Conservation (phyloP, 192 early-diverging fungal species). For the Oehlia diaphana region DNA sequence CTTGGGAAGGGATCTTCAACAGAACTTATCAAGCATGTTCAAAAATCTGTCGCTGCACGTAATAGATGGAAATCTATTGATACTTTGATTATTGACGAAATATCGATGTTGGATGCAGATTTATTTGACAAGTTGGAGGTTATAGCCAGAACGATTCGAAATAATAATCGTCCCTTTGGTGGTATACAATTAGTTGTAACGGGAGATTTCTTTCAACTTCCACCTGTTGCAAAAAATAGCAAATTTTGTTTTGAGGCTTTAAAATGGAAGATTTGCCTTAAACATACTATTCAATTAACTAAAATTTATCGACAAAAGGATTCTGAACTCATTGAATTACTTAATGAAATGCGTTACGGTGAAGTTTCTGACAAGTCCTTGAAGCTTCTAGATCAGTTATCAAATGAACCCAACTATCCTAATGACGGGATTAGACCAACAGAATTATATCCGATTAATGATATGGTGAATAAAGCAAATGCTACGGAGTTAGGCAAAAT, state of each 20-base stretch:
- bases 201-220: slow-evolving; percentile 83
- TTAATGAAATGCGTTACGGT: slow-evolving; percentile 86
- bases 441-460: slow-evolving; percentile 47
- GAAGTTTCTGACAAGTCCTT: slow-evolving; percentile 57
- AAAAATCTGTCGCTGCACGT: slow-evolving; percentile 30
- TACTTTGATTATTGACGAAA: slow-evolving; percentile 78
- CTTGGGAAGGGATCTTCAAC: slow-evolving; percentile 44
- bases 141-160: slow-evolving; percentile 56
- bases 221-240: slow-evolving; percentile 58
- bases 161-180: slow-evolving; percentile 59
- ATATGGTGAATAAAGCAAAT: slow-evolving; percentile 78
- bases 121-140: slow-evolving; percentile 74
- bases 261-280: slow-evolving; percentile 54
- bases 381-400: slow-evolving; percentile 48
- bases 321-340: slow-evolving; percentile 66
- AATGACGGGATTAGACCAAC: slow-evolving; percentile 66
- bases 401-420: slow-evolving; percentile 52
- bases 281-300: slow-evolving; percentile 63
- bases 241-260: slow-evolving; percentile 68
- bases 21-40: slow-evolving; percentile 35
- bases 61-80: slow-evolving; percentile 61
- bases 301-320: slow-evolving; percentile 89
- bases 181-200: slow-evolving; percentile 67
- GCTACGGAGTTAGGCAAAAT: slow-evolving; percentile 52
- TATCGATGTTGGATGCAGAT: slow-evolving; percentile 75